phyloP scores from a whole-genome alignment of 345 rosid genomes.

The Moricandia arvensis region DNA sequence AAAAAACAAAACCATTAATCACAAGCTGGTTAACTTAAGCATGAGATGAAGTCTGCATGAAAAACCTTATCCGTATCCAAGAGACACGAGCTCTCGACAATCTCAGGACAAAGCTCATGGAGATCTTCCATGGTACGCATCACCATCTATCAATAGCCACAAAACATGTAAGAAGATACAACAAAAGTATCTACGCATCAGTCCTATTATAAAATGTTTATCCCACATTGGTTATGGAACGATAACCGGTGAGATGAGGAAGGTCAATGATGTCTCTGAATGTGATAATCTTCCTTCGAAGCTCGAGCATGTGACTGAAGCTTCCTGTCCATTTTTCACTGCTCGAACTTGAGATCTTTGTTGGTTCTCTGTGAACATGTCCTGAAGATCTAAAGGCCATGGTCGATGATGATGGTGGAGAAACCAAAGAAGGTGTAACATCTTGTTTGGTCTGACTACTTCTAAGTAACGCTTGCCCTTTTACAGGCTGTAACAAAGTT shows the following conservation, averaged over 20 bases:
- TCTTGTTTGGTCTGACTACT: conserved; percentile 35
- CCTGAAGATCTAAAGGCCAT: conserved; percentile 21
- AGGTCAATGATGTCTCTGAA: conserved; percentile 64
- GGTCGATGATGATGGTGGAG: conserved; percentile 25
- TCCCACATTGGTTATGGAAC: conserved; percentile 44
- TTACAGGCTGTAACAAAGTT: conserved; percentile 36
- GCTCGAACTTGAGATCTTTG: conserved; percentile 29
- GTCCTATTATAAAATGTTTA: not conserved
- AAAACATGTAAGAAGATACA: not conserved
- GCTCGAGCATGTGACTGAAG: conserved; percentile 54
- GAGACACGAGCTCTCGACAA: conserved; percentile 37
- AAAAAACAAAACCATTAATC: not conserved
- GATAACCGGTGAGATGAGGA: conserved; percentile 48
- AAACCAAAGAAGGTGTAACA: conserved; percentile 22
- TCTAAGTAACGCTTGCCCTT: conserved; percentile 26
- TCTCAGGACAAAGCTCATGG: conserved; percentile 55
- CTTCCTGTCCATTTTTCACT: conserved; percentile 33
- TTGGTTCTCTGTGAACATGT: not conserved
- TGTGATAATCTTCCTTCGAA: conserved; percentile 53
- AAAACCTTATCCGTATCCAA: conserved; percentile 53
- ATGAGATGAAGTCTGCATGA: not conserved
- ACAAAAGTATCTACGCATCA: not conserved
- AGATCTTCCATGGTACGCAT: conserved; percentile 65
- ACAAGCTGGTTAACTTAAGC: not conserved
- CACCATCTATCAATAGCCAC: conserved; percentile 44